Evolutionary conservation across 73 alveolate genomes (phyloP).

Genomic region (Tetrahymena malaccensis): DNA sequence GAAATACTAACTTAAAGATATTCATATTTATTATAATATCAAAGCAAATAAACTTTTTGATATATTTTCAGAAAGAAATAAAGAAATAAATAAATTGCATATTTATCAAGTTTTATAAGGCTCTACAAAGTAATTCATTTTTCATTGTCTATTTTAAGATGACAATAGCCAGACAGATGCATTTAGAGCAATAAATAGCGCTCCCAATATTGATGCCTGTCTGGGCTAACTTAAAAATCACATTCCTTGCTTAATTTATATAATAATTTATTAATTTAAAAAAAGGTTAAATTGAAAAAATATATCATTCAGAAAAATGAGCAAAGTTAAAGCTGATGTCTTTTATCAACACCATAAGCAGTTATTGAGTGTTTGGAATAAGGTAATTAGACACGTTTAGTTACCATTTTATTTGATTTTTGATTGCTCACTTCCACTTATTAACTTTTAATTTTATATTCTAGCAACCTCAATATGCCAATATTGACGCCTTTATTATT

Average conservation of each 20-base stretch:
- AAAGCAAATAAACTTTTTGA: neutral
- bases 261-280: neutral
- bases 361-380: neutral
- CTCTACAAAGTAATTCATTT: neutral
- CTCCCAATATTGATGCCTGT: neutral
- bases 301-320: neutral
- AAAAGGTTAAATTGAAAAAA: neutral
- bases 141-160: neutral
- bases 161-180: neutral
- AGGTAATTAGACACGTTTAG: neutral
- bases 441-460: neutral
- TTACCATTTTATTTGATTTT: neutral
- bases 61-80: too few relatives aligned
- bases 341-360: neutral
- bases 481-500: conserved; percentile 10
- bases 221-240: neutral
- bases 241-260: neutral
- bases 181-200: neutral
- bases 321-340: neutral
- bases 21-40: neutral
- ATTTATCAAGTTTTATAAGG: neutral
- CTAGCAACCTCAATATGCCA: neutral
- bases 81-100: neutral
- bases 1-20: neutral
- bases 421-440: neutral